phyloP scores from a whole-genome alignment of 208 protist genomes.

The Herpetomonas samuelpessoai region DNA sequence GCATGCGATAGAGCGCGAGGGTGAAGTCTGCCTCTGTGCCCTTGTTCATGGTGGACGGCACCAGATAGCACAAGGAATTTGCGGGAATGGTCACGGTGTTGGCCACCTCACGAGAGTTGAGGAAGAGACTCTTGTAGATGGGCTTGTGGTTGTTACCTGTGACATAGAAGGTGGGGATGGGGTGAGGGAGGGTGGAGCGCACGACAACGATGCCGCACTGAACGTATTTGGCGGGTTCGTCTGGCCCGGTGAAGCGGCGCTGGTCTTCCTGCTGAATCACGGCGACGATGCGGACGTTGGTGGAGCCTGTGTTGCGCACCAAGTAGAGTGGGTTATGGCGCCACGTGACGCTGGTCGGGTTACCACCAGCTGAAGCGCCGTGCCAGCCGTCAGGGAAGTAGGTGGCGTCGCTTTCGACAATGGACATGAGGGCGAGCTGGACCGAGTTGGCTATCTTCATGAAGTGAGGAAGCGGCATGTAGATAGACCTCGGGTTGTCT shows the following conservation, averaged over 20 bases:
- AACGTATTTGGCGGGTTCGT: slow-evolving; percentile 38
- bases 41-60: slow-evolving; percentile 67
- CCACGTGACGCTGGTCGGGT: slow-evolving; percentile 64
- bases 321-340: slow-evolving; percentile 77
- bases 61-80: slow-evolving; percentile 65
- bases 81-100: slow-evolving; percentile 53
- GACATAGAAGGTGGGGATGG: slow-evolving; percentile 50
- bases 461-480: slow-evolving; percentile 52
- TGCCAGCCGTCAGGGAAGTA: slow-evolving; percentile 50
- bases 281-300: slow-evolving; percentile 28
- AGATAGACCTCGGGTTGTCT: slow-evolving; percentile 52
- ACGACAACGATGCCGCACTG: slow-evolving; percentile 65
- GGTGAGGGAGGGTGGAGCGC: slow-evolving; percentile 23
- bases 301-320: slow-evolving; percentile 46
- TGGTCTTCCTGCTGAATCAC: slow-evolving; percentile 65
- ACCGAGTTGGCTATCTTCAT: slow-evolving; percentile 42
- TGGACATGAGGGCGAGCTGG: slow-evolving; percentile 59
- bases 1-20: slow-evolving; percentile 48
- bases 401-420: slow-evolving; percentile 22
- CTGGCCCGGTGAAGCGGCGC: slow-evolving; percentile 36
- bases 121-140: slow-evolving; percentile 68
- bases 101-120: slow-evolving; percentile 75
- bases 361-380: slow-evolving; percentile 47
- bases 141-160: slow-evolving; percentile 68
- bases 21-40: slow-evolving; percentile 36